These are phyloP conservation scores for Solanum chiquidenum DNA, from an alignment of 257 asterid genomes.

Conservation along the genomic window DNA sequence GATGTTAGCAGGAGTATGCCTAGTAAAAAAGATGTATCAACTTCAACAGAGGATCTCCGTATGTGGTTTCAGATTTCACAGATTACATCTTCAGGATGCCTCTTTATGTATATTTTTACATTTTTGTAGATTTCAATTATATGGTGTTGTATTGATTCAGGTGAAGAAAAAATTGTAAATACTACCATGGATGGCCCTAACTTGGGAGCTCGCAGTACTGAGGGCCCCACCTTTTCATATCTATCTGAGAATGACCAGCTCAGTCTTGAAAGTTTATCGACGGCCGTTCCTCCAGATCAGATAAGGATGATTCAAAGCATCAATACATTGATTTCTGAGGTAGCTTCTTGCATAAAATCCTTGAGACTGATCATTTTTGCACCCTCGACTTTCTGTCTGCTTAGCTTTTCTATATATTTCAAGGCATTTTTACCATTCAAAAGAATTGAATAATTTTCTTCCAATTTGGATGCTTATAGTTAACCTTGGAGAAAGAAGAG, in stretches of 20 bases:
- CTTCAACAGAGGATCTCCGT: conserved; percentile 94
- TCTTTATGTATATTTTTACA: background rate
- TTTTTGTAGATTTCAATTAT: conserved; percentile 6
- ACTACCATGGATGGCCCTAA: conserved; percentile 15
- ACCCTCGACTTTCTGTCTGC: background rate
- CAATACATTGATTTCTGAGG: conserved; percentile 79
- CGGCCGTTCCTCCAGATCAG: conserved; percentile 70
- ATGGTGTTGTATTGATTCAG: conserved; percentile 5
- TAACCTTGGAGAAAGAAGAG: conserved; percentile 82
- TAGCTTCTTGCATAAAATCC: background rate
- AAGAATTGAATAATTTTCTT: background rate
- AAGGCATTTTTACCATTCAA: background rate
- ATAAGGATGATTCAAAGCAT: conserved; percentile 71
- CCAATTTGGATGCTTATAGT: conserved; percentile 30
- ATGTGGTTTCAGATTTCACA: conserved; percentile 6
- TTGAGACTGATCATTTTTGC: background rate
- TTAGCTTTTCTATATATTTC: background rate
- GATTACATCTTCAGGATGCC: background rate
- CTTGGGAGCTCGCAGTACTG: conserved; percentile 20
- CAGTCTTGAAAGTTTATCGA: conserved; percentile 38
- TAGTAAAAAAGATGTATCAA: conserved; percentile 52
- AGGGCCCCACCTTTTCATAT: conserved; percentile 27
- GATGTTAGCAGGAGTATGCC: conserved; percentile 35
- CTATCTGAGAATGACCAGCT: conserved; percentile 39
- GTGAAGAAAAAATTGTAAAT: conserved; percentile 12